Conservation (phyloP, 768 basidiomycete species). For the Hericium alpestre region DNA sequence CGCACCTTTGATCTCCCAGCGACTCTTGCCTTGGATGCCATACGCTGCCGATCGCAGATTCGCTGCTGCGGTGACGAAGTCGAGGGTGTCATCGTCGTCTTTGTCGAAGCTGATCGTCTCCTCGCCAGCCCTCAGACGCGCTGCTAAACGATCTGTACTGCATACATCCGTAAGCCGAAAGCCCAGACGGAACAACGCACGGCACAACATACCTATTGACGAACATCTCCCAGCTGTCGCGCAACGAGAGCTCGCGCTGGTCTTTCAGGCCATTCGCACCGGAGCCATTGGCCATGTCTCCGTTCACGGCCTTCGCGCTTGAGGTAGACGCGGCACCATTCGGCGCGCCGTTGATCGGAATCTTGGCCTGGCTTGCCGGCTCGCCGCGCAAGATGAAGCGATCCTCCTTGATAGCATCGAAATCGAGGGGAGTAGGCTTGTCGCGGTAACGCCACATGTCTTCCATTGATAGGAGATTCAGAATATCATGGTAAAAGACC, state of each 20-base stretch:
- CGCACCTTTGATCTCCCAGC: conserved; percentile 94
- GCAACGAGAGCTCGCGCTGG: conserved; percentile 64
- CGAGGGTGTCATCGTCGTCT: conserved; percentile 92
- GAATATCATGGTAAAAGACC: conserved; percentile 86
- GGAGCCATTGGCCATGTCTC: conserved; percentile 1
- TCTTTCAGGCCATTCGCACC: conserved; percentile 51
- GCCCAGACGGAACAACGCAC: too few species aligned
- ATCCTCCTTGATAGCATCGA: conserved; percentile 59
- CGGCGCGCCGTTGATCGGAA: conserved; percentile 17
- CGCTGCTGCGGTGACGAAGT: conserved; percentile 91
- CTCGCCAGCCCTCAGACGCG: conserved; percentile 54
- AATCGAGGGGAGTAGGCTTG: conserved; percentile 79
- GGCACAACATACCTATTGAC: conserved; percentile 53
- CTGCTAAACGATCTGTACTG: conserved; percentile 74
- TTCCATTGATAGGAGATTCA: conserved; percentile 80
- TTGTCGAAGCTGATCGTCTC: conserved; percentile 86
- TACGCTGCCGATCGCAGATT: conserved; percentile 90
- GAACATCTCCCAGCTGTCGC: conserved; percentile 78
- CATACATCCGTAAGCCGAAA: background rate
- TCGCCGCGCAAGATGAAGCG: conserved; percentile 37
- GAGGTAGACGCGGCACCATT: conserved; percentile 9
- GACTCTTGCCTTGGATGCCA: conserved; percentile 77
- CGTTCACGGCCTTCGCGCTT: conserved; percentile 10
- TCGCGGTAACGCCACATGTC: conserved; percentile 95
- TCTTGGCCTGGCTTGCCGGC: conserved; percentile 4